Evolutionary conservation across 768 basidiomycete species (phyloP), one percentile per base, ranked within the genome.

Genomic region (Candolleomyces eurysporus): DNA sequence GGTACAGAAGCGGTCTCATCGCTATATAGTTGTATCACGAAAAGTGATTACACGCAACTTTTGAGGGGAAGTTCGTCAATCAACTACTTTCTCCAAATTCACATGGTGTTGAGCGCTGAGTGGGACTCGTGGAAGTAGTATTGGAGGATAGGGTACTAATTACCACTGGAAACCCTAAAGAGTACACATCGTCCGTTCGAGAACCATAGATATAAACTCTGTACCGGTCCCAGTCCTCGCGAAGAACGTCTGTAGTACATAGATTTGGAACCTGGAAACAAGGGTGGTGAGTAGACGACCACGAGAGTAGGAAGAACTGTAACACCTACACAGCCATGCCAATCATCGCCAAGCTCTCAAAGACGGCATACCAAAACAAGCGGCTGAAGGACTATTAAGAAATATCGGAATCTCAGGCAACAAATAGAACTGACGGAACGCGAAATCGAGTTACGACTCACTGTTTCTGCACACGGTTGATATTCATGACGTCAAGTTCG

Each of bases 391-490:
- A 49, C 7, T 7, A 52, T 64, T 31, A 65, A 53, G 49, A 48
- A n/a, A n/a, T n/a, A n/a, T n/a, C 59, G n/a, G n/a, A n/a, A n/a
- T n/a, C n/a, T n/a, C n/a, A n/a, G n/a, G n/a, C n/a, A n/a, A n/a
- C n/a, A n/a, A n/a, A n/a, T n/a, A n/a, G n/a, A n/a, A n/a, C n/a
- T n/a, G n/a, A 93, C 43, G 16, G 30, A n/a, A 13, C 19, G 30
- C 32, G 13, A 14, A 50, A 1, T 21, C 32, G n/a, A 51, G 31
- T 53, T 8, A 7, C 36, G 17, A 82, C 93, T 68, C 69, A 96
- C 94, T 94, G 87, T 78, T 95, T 93, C 78, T 99, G 97, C 48
- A 91, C 91, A 58, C 96, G 79, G 73, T 95, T 94, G 65, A 99
- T 91, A 65, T 84, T 91, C 80, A 88, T 85, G 65, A 99, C 89